These are phyloP conservation scores for Ogataea nakhonphanomensis DNA, from an alignment of 805 yeast genomes.

Conservation along the genomic window DNA sequence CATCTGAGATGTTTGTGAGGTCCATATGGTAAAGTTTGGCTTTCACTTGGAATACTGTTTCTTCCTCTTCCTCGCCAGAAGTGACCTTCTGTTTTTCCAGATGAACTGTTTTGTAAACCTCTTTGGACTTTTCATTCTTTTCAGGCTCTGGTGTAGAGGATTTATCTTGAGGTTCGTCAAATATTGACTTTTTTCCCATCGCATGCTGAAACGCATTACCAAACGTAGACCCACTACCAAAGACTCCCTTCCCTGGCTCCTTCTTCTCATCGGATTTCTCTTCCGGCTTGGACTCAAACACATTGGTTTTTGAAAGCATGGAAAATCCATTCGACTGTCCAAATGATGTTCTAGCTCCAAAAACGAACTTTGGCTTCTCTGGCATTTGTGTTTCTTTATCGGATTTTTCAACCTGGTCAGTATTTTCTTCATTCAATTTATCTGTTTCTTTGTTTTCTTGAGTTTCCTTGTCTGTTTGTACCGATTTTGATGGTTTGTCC, in stretches of 20 bases:
- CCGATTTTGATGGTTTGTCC: conserved; percentile 1
- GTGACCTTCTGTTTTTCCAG: conserved; percentile 55
- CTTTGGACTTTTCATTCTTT: conserved; percentile 29
- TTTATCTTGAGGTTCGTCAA: conserved; percentile 36
- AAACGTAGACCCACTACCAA: conserved; percentile 45
- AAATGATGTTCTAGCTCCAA: conserved; percentile 52
- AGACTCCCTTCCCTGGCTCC: conserved; percentile 24
- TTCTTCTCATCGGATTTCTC: conserved; percentile 1
- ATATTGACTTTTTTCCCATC: conserved; percentile 51
- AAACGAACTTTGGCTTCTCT: conserved; percentile 45
- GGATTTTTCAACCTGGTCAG: conserved; percentile 1
- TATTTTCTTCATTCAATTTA: not conserved
- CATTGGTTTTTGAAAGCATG: conserved; percentile 30
- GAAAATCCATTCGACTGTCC: conserved; percentile 42
- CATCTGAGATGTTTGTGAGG: conserved; percentile 58
- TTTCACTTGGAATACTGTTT: conserved; percentile 59
- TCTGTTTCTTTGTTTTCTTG: conserved; percentile 1
- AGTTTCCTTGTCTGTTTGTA: conserved; percentile 6
- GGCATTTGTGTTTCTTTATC: conserved; percentile 4
- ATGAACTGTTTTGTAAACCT: conserved; percentile 54
- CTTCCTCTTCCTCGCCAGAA: conserved; percentile 92
- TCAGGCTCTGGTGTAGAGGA: conserved; percentile 20
- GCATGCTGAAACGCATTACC: conserved; percentile 56
- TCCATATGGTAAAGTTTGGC: conserved; percentile 79
- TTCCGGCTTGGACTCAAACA: conserved; percentile 26